Evolutionary conservation across 2,329 filamentous ascomycete genomes (phyloP).

Genomic region (Didymosphaeria variabile): DNA sequence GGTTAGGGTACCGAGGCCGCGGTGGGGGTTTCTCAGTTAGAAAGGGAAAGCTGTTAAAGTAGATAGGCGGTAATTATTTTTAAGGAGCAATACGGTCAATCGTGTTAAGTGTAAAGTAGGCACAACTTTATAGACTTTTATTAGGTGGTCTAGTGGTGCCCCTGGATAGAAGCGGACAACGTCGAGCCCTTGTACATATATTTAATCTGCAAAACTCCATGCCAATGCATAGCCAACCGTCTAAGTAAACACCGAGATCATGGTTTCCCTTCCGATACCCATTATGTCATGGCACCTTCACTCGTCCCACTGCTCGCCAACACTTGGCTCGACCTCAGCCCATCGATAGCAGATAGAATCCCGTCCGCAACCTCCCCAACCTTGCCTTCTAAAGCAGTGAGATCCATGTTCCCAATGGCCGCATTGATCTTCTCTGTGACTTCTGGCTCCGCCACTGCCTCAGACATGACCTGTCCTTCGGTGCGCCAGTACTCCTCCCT

Average conservation of each 20-base stretch:
- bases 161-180: too few species aligned
- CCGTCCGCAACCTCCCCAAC: slow-evolving; percentile 62
- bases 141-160: too few species aligned
- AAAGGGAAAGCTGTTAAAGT: too few species aligned
- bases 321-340: slow-evolving; percentile 24
- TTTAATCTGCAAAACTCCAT: not conserved
- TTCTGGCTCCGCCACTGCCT: slow-evolving; percentile 80
- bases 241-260: slow-evolving; percentile 1
- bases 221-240: not conserved
- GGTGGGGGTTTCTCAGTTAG: not conserved
- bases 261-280: not conserved
- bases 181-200: too few species aligned
- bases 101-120: too few species aligned
- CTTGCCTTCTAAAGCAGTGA: slow-evolving; percentile 67
- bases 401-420: slow-evolving; percentile 71
- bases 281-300: not conserved
- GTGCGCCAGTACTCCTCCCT: slow-evolving; percentile 81
- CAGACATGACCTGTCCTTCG: slow-evolving; percentile 75
- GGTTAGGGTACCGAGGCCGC: not conserved
- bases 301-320: slow-evolving; percentile 1
- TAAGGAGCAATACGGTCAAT: too few species aligned
- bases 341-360: slow-evolving; percentile 45
- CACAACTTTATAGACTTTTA: too few species aligned
- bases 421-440: slow-evolving; percentile 76
- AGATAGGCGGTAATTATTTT: too few species aligned